Conservation (phyloP, 2,329 filamentous ascomycete species). For the Colletotrichum sp. region DNA sequence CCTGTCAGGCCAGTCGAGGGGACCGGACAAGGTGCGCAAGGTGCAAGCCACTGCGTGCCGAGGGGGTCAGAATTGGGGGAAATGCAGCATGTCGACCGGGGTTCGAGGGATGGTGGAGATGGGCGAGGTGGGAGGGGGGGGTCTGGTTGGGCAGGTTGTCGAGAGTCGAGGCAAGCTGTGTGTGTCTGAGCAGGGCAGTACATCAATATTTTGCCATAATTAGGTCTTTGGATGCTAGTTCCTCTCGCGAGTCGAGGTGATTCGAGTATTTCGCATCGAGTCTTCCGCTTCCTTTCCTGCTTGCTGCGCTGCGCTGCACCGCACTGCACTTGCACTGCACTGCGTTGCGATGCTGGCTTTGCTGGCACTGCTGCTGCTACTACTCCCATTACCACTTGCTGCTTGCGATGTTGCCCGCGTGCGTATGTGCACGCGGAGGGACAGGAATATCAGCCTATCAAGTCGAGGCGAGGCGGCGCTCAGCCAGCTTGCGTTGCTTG, state of each 20-base stretch:
- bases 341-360: neutral
- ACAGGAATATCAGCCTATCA: constrained; percentile 19
- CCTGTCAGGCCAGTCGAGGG: constrained; percentile 12
- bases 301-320: neutral
- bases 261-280: neutral
- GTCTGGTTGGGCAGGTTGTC: constrained; percentile 18
- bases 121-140: neutral
- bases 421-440: constrained; percentile 1
- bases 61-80: constrained; percentile 20
- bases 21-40: neutral
- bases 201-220: constrained; percentile 24
- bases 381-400: neutral
- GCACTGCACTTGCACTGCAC: neutral
- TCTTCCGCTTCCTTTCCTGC: neutral
- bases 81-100: constrained; percentile 12
- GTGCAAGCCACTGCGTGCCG: constrained; percentile 24
- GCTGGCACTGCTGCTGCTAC: neutral
- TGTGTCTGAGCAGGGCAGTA: constrained; percentile 15
- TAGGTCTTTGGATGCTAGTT: constrained; percentile 12
- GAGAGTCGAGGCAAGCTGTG: constrained; percentile 10
- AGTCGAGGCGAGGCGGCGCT: neutral
- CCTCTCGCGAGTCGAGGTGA: neutral
- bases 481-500: neutral
- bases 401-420: constrained; percentile 14
- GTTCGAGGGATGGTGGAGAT: constrained; percentile 7